Percentiles rank a stretch among this genome's conserved stretches.
phyloP scores from a whole-genome alignment of 2,329 filamentous ascomycete species.

The Proliferodiscus dingleyae region DNA sequence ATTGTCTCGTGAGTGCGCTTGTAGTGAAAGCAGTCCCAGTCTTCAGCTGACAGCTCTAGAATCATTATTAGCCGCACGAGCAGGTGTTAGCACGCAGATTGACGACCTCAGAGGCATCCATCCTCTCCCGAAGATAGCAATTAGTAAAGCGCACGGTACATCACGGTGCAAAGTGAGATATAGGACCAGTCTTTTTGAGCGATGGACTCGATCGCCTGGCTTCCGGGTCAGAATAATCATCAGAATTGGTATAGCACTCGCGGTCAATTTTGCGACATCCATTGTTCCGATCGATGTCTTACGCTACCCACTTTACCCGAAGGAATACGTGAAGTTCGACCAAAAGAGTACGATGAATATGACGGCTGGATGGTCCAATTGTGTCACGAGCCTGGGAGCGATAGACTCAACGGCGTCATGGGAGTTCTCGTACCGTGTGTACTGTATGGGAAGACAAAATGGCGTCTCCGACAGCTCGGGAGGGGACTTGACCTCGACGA shows the following conservation, averaged over 20 bases:
- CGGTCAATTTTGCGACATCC: background rate
- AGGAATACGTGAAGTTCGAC: background rate
- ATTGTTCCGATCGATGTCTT: slow-evolving; percentile 5
- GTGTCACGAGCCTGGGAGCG: slow-evolving; percentile 30
- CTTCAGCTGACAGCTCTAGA: too few species aligned
- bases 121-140: too few species aligned
- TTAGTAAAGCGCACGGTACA: too few species aligned
- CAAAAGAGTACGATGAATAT: slow-evolving; percentile 2
- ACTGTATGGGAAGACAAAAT: slow-evolving; percentile 39
- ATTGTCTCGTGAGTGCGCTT: too few species aligned
- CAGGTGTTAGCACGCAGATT: too few species aligned
- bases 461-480: slow-evolving; percentile 36
- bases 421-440: slow-evolving; percentile 40
- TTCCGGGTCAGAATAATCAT: background rate
- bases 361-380: slow-evolving; percentile 34
- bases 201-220: background rate
- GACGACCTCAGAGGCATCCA: too few species aligned
- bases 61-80: too few species aligned
- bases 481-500: slow-evolving; percentile 37
- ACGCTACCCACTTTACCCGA: slow-evolving; percentile 1
- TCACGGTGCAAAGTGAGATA: too few species aligned
- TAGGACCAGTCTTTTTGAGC: too few species aligned
- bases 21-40: too few species aligned
- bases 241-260: background rate
- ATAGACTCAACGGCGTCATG: slow-evolving; percentile 34